Evolutionary conservation across 1,284 basidiomycete species (phyloP).

Genomic region (Papiliotrema nemorosa): DNA sequence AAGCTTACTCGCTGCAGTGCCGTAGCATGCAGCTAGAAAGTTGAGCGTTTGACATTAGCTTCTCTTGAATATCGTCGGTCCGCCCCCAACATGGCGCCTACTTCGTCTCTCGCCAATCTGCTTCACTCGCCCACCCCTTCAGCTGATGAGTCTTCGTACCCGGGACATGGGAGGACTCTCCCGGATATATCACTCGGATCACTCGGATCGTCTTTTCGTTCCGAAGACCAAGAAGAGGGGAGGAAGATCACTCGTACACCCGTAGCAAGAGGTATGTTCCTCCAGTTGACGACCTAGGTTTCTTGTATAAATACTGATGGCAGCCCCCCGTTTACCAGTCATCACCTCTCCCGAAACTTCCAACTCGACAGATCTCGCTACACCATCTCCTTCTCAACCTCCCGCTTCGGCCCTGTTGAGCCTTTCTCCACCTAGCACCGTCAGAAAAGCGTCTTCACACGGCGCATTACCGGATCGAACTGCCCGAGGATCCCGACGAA

Average conservation of each 20-base stretch:
- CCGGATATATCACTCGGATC: constrained; percentile 48
- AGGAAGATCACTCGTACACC: constrained; percentile 9
- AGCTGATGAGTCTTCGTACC: constrained; percentile 33
- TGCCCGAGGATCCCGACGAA: constrained; percentile 28
- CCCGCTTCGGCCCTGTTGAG: constrained; percentile 26
- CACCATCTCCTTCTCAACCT: constrained; percentile 20
- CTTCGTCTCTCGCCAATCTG: constrained; percentile 35
- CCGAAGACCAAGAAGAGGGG: constrained; percentile 34
- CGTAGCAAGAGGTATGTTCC: constrained; percentile 9
- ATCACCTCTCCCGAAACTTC: constrained; percentile 26
- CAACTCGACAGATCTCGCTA: constrained; percentile 13
- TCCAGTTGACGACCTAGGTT: not conserved
- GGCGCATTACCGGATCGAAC: constrained; percentile 17
- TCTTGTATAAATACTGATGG: not conserved
- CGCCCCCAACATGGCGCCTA: constrained; percentile 29
- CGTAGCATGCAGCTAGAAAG: too few relatives aligned
- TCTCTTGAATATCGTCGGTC: too few relatives aligned
- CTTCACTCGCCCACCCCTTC: constrained; percentile 35
- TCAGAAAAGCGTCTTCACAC: constrained; percentile 33
- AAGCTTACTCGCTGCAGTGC: too few relatives aligned
- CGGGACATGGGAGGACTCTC: constrained; percentile 34
- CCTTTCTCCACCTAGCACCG: constrained; percentile 35
- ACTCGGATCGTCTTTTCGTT: constrained; percentile 44
- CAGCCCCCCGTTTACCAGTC: constrained; percentile 13
- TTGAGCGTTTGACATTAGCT: too few relatives aligned